Evolutionary conservation across 148 eudicot genomes (phyloP), one percentile per base, ranked within the genome.

Genomic region (Amaranthus hypochondriacus): DNA sequence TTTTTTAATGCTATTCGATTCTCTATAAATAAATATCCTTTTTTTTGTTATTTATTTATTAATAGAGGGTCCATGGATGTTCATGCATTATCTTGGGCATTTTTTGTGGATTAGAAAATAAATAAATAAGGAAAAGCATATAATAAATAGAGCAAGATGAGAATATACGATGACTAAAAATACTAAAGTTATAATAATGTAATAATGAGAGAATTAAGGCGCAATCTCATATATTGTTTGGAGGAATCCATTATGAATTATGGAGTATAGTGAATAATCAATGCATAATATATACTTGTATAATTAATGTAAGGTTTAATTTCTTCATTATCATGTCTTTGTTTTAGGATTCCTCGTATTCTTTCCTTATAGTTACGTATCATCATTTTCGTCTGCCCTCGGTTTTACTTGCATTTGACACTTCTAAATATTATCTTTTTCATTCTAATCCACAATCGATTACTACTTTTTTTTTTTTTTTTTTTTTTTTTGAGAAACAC

Each of bases 11-110:
- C 49, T 69, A 28, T 28, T 6, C 4, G 61, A 69, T 69, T 69
- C 72, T 69, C 61, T 39, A 53, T 55, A 42, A 53, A 58, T 53
- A 69, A 5, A 53, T 28, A 28, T 28, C 39, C 61, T 53, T 14
- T 69, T 12, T 28, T 28, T 28, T 28, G 39, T 28, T 28, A 28
- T 28, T 28, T 28, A 28, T 28, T 28, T 28, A 28, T 28, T 28
- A 28, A 28, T 28, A 28, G 49, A 55, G 60, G 60, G 72, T 53
- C 61, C 72, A 69, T 54, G 60, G 61, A 69, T 69, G 60, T 54
- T 69, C 61, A 12, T 69, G 60, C 72, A 69, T 69, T 69, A 28
- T 69, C 60, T 52, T 69, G 11, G 7, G 13, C 52, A 14, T 48
- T 48, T 48, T 11, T 10, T 50, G 9, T 61, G 46, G 11, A 13